Evolutionary conservation across 2,329 filamentous ascomycete genomes (phyloP), one percentile per base, ranked within the genome.

Genomic region (Bipolaris sorokiniana): DNA sequence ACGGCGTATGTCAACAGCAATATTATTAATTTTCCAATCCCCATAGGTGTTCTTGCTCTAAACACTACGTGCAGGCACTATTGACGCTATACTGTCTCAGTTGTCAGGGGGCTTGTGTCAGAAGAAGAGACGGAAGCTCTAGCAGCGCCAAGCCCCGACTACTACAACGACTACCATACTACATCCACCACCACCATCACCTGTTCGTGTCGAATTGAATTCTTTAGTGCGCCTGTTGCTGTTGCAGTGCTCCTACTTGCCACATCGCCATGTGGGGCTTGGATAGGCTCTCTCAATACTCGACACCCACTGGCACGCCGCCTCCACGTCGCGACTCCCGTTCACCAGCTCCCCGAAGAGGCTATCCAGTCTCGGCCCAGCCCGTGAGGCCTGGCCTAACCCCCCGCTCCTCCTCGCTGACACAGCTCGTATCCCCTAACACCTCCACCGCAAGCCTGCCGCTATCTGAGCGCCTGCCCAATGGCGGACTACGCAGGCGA

Each of bases 391-490:
- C 90, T 20, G 86, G 86, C 13, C 78, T 89, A 38, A 86, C 83
- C 46, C 87, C 91, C 20, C 85, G 90, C 60, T 88, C 87, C 5
- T 97, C 94, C 0, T 90, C 90, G 1, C 80, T 94, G 6, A 54
- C 54, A 13, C 95, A 92, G 1, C 81, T 94, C n/a, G 81, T 86
- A 10, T 85, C 82, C 26, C 80, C 90, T 5, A 91, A 86, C 76
- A 89, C 91, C 52, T 97, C 94, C 3, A 88, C 86, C 3, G 82
- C 86, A 0, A 96, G 91, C 38, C 82, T 97, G 22, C 83, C 91
- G 20, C 81, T 85, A n/a, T 83, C 84, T 3, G 82, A 85, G 28
- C 84, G 86, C 59, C 82, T 84, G 56, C 80, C 85, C 51, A 90
- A 92, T 82, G 90, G 89, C 50, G 88, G 87, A 7, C 82, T 82